Evolutionary conservation across 1,139 yeast genomes (phyloP).

Genomic region (Martiniozyma asiatica): DNA sequence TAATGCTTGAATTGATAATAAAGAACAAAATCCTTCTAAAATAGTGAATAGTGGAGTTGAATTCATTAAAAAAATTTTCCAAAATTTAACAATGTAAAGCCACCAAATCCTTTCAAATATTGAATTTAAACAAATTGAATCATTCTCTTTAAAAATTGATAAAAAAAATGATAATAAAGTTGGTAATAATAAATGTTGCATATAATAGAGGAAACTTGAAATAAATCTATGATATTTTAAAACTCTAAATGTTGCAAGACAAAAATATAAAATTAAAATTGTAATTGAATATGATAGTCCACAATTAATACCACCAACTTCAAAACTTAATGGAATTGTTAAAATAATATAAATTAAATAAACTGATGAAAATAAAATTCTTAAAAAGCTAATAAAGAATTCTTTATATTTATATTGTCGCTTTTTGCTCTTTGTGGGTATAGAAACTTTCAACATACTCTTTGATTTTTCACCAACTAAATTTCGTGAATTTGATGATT

Average conservation of each 20-base stretch:
- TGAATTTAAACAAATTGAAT: constrained; percentile 10
- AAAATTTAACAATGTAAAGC: constrained; percentile 34
- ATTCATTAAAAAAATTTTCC: constrained; percentile 62
- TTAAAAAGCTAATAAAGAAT: constrained; percentile 7
- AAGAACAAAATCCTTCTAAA: constrained; percentile 85
- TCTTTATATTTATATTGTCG: neutral
- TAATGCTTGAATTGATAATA: constrained; percentile 77
- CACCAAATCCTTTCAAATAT: constrained; percentile 20
- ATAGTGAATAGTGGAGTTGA: constrained; percentile 84
- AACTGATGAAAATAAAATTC: constrained; percentile 36
- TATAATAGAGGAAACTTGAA: constrained; percentile 54
- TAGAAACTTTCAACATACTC: no score
- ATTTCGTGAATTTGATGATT: no score
- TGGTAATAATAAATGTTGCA: constrained; percentile 77
- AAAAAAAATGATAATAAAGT: constrained; percentile 66
- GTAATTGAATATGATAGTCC: constrained; percentile 83
- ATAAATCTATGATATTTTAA: constrained; percentile 33
- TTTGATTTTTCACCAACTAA: no score
- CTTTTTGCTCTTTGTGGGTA: no score
- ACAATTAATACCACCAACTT: constrained; percentile 82
- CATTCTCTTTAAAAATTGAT: constrained; percentile 33
- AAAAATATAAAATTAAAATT: constrained; percentile 52
- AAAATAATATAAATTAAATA: constrained; percentile 61
- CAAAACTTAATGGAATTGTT: constrained; percentile 90
- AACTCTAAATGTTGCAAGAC: constrained; percentile 61